Percentiles rank a stretch among this genome's conserved stretches.
Evolutionary conservation across 495 filamentous ascomycete species (phyloP).

Genomic region (Trichoderma orchidacearum): DNA sequence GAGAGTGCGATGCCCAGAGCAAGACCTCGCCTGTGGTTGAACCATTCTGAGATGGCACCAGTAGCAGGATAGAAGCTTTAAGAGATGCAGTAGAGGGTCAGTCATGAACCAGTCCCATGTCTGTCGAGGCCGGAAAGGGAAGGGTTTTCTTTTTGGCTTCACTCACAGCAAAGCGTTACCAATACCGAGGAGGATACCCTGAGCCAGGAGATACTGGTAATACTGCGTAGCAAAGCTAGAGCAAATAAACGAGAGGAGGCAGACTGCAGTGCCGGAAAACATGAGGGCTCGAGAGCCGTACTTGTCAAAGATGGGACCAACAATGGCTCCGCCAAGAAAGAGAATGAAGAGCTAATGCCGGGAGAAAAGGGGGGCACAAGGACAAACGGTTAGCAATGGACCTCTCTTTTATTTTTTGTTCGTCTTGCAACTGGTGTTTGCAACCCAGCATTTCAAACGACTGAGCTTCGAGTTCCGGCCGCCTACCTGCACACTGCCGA

Average conservation of each 20-base stretch:
- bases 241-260: constrained; percentile 46
- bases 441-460: too few species aligned
- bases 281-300: constrained; percentile 1
- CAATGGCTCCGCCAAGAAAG: constrained; percentile 31
- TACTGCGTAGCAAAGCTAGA: constrained; percentile 38
- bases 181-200: constrained; percentile 31
- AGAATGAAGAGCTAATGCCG: constrained; percentile 24
- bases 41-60: constrained; percentile 47
- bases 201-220: constrained; percentile 40
- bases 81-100: neutral
- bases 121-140: too few species aligned
- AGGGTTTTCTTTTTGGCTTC: neutral
- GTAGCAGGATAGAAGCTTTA: constrained; percentile 40
- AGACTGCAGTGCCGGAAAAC: neutral
- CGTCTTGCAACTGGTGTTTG: too few species aligned
- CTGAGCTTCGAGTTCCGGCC: too few species aligned
- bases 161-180: constrained; percentile 32
- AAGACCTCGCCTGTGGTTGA: constrained; percentile 45
- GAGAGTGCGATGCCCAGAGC: constrained; percentile 49
- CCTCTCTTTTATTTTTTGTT: too few species aligned
- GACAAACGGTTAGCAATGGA: neutral
- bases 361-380: too few species aligned
- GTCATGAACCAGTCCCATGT: too few species aligned
- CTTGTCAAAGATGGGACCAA: constrained; percentile 2
- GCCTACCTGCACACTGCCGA: constrained; percentile 38